These are phyloP conservation scores for Neonectria sp. DNA, from an alignment of 2,329 filamentous ascomycete genomes.

Conservation along the genomic window DNA sequence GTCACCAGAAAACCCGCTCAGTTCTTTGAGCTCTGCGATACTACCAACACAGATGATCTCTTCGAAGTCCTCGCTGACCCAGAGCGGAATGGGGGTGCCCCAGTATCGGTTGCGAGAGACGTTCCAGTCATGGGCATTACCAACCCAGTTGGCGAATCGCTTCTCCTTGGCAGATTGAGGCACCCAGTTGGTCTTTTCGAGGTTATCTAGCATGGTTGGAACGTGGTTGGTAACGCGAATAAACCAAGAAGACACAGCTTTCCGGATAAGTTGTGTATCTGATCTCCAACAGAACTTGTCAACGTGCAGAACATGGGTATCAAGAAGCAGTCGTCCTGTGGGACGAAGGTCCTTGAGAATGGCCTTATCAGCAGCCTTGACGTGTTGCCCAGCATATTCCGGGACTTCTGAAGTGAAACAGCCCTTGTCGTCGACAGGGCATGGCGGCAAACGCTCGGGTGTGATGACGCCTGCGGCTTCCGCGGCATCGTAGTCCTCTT, in stretches of 20 bases:
- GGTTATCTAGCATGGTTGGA: conserved; percentile 42
- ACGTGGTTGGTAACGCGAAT: conserved; percentile 42
- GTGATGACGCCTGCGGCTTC: conserved; percentile 76
- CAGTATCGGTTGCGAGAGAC: conserved; percentile 46
- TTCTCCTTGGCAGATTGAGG: conserved; percentile 46
- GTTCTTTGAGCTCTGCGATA: conserved; percentile 41
- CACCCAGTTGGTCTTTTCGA: conserved; percentile 46
- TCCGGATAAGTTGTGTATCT: conserved; percentile 47
- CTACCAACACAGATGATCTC: conserved; percentile 46
- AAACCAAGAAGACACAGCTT: conserved; percentile 49
- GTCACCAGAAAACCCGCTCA: conserved; percentile 44
- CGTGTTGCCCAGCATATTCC: conserved; percentile 45
- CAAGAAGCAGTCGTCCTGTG: conserved; percentile 40
- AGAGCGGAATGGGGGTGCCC: conserved; percentile 46
- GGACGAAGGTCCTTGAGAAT: conserved; percentile 44
- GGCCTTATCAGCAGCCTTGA: conserved; percentile 47
- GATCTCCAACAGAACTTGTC: conserved; percentile 41
- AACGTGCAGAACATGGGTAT: background rate
- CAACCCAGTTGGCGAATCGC: conserved; percentile 47
- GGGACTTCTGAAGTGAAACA: conserved; percentile 45
- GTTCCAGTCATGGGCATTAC: conserved; percentile 44
- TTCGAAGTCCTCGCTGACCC: conserved; percentile 47
- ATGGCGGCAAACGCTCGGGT: conserved; percentile 75
- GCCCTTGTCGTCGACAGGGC: conserved; percentile 75
- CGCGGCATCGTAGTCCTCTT: conserved; percentile 82